Percentiles rank a stretch among this genome's conserved stretches.
Conservation (phyloP, 2,329 filamentous ascomycete genomes). For the Didymella pomorum region DNA sequence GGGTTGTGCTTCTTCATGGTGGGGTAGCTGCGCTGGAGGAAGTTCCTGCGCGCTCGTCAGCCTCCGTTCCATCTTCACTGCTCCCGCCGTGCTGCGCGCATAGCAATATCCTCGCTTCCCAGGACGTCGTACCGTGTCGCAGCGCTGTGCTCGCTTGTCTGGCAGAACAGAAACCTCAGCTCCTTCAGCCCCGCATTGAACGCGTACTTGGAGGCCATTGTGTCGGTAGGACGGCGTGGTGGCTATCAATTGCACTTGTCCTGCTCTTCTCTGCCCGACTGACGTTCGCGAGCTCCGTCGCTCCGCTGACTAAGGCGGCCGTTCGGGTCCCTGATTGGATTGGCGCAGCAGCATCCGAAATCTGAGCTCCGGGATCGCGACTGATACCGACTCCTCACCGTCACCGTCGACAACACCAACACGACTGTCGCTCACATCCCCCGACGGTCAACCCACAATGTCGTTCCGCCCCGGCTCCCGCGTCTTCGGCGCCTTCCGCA, state of each 20-base stretch:
- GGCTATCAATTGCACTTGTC: conserved; percentile 26
- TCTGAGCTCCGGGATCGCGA: conserved; percentile 26
- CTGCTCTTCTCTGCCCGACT: conserved; percentile 12
- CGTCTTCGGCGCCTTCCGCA: conserved; percentile 62
- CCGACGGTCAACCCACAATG: conserved; percentile 52
- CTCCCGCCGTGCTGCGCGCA: neutral
- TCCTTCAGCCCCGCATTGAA: conserved; percentile 91
- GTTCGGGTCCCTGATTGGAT: conserved; percentile 28
- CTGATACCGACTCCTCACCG: conserved; percentile 3
- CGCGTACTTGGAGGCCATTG: conserved; percentile 92
- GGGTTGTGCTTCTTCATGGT: conserved; percentile 99
- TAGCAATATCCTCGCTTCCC: conserved; percentile 1
- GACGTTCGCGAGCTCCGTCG: conserved; percentile 28
- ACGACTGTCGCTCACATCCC: conserved; percentile 2
- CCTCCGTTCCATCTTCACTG: conserved; percentile 1
- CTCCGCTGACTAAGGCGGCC: conserved; percentile 21
- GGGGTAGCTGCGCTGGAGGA: conserved; percentile 89
- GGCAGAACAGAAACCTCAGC: conserved; percentile 96
- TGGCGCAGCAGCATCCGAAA: conserved; percentile 37
- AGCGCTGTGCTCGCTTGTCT: conserved; percentile 89
- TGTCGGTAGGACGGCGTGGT: conserved; percentile 12
- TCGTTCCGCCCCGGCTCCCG: conserved; percentile 66
- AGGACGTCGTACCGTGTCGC: conserved; percentile 73
- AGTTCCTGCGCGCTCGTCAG: conserved; percentile 68
- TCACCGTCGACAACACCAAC: conserved; percentile 8